Percentiles rank a stretch among this genome's conserved stretches.
Conservation (phyloP, 139 green algal species). For the Chlamydomonas sphaeroides region DNA sequence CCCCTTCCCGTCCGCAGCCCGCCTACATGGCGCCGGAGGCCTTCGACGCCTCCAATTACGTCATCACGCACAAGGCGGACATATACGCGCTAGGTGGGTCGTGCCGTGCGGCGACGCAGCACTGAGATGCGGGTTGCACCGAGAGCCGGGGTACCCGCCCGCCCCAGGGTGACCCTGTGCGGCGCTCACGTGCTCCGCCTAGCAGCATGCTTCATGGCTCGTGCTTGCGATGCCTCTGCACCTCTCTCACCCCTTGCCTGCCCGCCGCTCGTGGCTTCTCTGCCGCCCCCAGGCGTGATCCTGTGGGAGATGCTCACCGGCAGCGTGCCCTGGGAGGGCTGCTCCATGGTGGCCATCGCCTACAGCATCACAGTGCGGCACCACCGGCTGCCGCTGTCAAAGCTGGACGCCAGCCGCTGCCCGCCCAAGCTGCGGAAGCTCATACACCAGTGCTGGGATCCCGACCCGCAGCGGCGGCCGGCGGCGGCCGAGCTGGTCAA, state of each 20-base stretch:
- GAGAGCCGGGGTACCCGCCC: too few relatives aligned
- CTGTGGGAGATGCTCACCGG: conserved; percentile 39
- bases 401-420: conserved; percentile 27
- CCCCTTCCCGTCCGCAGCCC: too few relatives aligned
- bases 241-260: too few relatives aligned
- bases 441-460: conserved; percentile 44
- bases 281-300: conserved; percentile 3
- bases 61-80: conserved; percentile 39
- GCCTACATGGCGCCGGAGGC: conserved; percentile 34
- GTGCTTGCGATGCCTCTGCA: too few relatives aligned
- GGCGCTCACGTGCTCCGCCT: too few relatives aligned
- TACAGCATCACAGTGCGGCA: conserved; percentile 41
- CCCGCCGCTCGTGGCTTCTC: too few relatives aligned
- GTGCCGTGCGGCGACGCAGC: too few relatives aligned
- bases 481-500: conserved; percentile 38
- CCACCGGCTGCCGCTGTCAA: conserved; percentile 37
- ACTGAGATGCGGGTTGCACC: too few relatives aligned
- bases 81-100: conserved; percentile 36
- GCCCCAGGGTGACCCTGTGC: neutral
- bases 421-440: conserved; percentile 44
- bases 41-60: conserved; percentile 31
- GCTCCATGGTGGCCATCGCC: conserved; percentile 42
- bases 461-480: conserved; percentile 29
- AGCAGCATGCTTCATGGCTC: too few relatives aligned
- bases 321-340: conserved; percentile 35